These are phyloP conservation scores for Microdochium trichocladiopsis DNA, from an alignment of 2,329 filamentous ascomycete genomes.

Conservation along the genomic window DNA sequence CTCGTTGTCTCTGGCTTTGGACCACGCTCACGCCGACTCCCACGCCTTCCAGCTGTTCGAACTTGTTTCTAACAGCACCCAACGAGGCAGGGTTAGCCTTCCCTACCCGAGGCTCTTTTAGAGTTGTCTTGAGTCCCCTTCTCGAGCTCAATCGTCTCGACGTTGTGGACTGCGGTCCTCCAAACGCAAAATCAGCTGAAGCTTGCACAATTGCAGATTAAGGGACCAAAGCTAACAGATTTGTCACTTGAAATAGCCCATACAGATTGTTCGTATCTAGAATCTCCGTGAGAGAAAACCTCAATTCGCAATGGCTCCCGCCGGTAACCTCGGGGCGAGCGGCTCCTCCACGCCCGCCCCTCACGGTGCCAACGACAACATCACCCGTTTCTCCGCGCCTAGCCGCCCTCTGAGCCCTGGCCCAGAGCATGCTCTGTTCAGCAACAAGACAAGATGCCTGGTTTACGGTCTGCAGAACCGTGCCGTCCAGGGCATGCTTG, in stretches of 20 bases:
- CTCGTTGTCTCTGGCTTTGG: not conserved
- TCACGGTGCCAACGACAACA: constrained; percentile 92
- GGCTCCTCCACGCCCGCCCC: constrained; percentile 36
- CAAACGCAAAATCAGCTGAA: not conserved
- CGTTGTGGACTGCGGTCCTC: too few species aligned
- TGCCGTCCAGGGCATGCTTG: constrained; percentile 87
- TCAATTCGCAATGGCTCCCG: constrained; percentile 45
- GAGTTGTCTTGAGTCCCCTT: too few species aligned
- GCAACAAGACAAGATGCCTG: constrained; percentile 99
- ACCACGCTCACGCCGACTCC: not conserved
- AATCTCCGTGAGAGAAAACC: not conserved
- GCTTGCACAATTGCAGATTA: not conserved
- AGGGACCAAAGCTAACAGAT: not conserved
- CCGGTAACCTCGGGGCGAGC: constrained; percentile 39
- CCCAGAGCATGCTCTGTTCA: constrained; percentile 87
- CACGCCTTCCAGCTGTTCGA: not conserved
- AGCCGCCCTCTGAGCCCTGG: constrained; percentile 88
- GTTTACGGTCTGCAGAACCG: constrained; percentile 98
- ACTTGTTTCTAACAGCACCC: not conserved
- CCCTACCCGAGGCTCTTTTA: too few species aligned
- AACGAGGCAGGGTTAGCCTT: not conserved
- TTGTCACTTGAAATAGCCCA: not conserved
- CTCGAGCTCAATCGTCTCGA: too few species aligned
- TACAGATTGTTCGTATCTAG: not conserved
- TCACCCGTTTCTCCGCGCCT: constrained; percentile 88